Evolutionary conservation across 2,329 filamentous ascomycete species (phyloP), one percentile per base, ranked within the genome.

Genomic region (Alternaria arbusti): DNA sequence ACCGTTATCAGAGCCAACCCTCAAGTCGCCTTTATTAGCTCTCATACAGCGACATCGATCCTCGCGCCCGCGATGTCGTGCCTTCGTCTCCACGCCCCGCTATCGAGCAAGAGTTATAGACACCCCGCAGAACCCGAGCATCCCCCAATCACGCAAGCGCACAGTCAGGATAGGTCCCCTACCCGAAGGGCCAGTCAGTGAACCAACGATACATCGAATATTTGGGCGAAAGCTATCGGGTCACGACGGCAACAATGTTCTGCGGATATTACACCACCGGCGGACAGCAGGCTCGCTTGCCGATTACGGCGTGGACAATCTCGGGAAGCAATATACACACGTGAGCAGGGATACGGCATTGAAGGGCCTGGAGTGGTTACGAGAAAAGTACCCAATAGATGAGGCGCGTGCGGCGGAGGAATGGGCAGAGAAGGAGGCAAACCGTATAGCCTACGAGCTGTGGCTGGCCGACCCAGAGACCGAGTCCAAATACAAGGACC

Each of bases 201-300:
- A 71, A 36, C 54, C 54, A 6, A 71, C 65, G 1, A 71, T 80
- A 43, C 64, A 65, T 2, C 61, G 64, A 9, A 74, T 82, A 17
- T 81, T 82, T 55, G 77, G 78, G 12, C 49, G 68, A 1, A 63
- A 64, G 4, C 50, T 80, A 4, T 70, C 78, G 1, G 55, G 67
- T 1, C 59, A 61, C 2, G 70, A 76, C 9, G 80, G 78, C 63
- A 81, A 80, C 63, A 67, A 74, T 52, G 70, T 81, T 28, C 70
- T 82, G 13, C 77, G 77, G 11, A 79, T 80, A 56, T 67, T 82
- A 12, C 80, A 82, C 52, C 76, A 78, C 62, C 78, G 80, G 8
- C 74, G 80, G 36, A 78, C 78, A 13, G 78, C 74, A 9, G 80
- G 80, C 28, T 79, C 77, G 8, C 71, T 82, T 8, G 78, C 75